Evolutionary conservation across 2,329 filamentous ascomycete genomes (phyloP).

Genomic region (Stemphylium lycopersici): DNA sequence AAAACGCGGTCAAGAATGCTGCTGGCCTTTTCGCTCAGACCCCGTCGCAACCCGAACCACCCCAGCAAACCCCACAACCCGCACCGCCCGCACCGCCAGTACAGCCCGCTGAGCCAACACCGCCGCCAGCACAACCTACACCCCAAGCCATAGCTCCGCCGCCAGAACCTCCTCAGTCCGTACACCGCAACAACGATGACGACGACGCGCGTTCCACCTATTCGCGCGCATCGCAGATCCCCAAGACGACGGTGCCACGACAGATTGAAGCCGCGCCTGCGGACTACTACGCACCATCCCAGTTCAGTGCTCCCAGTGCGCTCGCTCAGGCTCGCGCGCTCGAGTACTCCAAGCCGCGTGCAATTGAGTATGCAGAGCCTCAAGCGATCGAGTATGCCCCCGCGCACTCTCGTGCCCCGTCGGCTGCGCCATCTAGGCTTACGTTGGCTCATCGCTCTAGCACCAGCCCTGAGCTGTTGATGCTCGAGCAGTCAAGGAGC

Average conservation of each 20-base stretch:
- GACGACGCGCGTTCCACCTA: conserved; percentile 48
- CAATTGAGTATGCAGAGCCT: conserved; percentile 14
- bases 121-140: conserved; percentile 26
- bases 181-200: conserved; percentile 44
- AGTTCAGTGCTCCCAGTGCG: conserved; percentile 33
- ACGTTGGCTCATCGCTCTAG: conserved; percentile 33
- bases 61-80: conserved; percentile 43
- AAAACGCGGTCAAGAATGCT: conserved; percentile 39
- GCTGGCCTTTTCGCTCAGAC: conserved; percentile 37
- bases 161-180: conserved; percentile 21
- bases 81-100: conserved; percentile 20
- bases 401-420: conserved; percentile 37
- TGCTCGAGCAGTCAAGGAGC: conserved; percentile 29
- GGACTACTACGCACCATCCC: conserved; percentile 44
- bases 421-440: conserved; percentile 32
- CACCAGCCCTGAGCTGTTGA: conserved; percentile 40
- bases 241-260: conserved; percentile 22
- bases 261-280: conserved; percentile 51
- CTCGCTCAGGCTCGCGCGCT: conserved; percentile 1
- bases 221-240: conserved; percentile 27
- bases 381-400: conserved; percentile 45
- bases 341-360: not conserved
- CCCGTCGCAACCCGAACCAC: conserved; percentile 33
- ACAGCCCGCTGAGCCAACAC: conserved; percentile 23
- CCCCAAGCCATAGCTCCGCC: not conserved